Evolutionary conservation across 352 stramenopile genomes (phyloP).

Genomic region (Peronospora farinosa): DNA sequence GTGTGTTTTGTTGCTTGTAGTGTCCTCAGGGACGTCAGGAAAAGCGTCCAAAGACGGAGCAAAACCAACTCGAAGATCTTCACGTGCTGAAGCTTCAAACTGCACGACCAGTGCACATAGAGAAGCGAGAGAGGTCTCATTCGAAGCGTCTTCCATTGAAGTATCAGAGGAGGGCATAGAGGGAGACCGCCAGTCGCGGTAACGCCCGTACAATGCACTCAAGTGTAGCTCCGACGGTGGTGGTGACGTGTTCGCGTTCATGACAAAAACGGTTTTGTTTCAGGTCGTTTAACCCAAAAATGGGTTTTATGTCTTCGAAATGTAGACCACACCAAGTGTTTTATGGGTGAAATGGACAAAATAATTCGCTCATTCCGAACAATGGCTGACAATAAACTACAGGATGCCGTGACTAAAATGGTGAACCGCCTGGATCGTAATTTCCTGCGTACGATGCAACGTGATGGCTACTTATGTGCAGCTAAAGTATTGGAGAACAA

Average conservation of each 20-base stretch:
- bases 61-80: slow-evolving; percentile 68
- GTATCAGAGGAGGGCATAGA: not conserved
- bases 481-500: slow-evolving; percentile 87
- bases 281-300: not conserved
- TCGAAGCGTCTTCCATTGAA: slow-evolving; percentile 8
- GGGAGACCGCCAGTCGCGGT: slow-evolving; percentile 34
- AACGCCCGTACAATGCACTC: slow-evolving; percentile 48
- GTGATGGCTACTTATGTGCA: slow-evolving; percentile 76
- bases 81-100: slow-evolving; percentile 57
- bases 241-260: slow-evolving; percentile 20
- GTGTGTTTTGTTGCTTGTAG: not conserved
- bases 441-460: slow-evolving; percentile 71
- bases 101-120: slow-evolving; percentile 45
- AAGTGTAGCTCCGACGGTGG: slow-evolving; percentile 40
- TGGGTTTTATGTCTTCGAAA: not conserved
- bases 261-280: slow-evolving; percentile 7
- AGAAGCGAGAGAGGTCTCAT: slow-evolving; percentile 5
- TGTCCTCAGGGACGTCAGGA: slow-evolving; percentile 8
- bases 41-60: slow-evolving; percentile 25
- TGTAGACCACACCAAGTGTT: no score
- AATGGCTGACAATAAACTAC: slow-evolving; percentile 74
- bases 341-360: no score
- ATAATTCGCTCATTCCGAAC: no score
- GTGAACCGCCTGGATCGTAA: slow-evolving; percentile 77
- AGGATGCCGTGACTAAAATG: slow-evolving; percentile 78